A percentile compares a stretch with the other conserved stretches of the same genome.
Evolutionary conservation across 2,329 filamentous ascomycete genomes (phyloP).

Genomic region (Fusarium setosum): DNA sequence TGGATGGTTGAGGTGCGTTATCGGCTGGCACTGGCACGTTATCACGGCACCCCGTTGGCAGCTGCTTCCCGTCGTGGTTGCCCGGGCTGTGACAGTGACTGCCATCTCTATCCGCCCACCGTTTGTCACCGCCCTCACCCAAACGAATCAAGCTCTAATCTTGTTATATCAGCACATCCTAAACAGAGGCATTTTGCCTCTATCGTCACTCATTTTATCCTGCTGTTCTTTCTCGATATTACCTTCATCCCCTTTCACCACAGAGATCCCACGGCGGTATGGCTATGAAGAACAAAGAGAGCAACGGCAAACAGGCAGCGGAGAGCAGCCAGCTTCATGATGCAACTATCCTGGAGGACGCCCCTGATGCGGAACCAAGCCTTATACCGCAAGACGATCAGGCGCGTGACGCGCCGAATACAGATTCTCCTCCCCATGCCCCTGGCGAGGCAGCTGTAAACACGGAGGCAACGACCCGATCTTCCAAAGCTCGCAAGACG

Average conservation of each 20-base stretch:
- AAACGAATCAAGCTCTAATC: neutral
- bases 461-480: neutral
- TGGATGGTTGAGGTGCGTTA: neutral
- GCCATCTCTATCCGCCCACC: neutral
- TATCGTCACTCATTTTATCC: neutral
- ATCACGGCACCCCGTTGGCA: neutral
- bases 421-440: neutral
- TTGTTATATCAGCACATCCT: neutral
- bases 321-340: neutral
- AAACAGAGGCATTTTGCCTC: neutral
- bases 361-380: neutral
- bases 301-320: neutral
- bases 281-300: neutral
- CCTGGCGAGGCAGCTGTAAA: neutral
- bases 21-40: slow-evolving; percentile 10
- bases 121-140: slow-evolving; percentile 3
- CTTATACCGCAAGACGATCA: neutral
- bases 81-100: slow-evolving; percentile 1
- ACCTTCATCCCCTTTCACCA: neutral
- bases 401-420: neutral
- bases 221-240: neutral
- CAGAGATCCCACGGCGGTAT: slow-evolving; percentile 3
- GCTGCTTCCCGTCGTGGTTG: neutral
- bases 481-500: neutral
- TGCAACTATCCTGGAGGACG: neutral